Percentiles rank a stretch among this genome's conserved stretches.
These are phyloP conservation scores for Tubosaeta sp. DNA, from an alignment of 768 basidiomycete species.

Conservation along the genomic window DNA sequence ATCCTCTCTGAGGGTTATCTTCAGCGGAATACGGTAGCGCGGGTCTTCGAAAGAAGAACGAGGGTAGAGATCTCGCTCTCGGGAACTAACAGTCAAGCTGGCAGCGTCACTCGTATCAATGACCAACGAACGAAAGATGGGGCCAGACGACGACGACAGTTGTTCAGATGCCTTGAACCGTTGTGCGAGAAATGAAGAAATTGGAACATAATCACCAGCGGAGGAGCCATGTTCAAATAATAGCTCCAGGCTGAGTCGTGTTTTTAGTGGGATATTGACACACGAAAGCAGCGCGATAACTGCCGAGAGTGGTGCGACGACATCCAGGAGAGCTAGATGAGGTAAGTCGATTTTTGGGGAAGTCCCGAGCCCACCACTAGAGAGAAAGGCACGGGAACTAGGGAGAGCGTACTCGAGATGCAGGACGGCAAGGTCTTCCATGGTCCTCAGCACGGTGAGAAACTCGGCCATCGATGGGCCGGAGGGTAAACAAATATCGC, in stretches of 20 bases:
- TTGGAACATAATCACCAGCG: neutral
- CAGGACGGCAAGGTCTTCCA: neutral
- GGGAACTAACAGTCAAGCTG: neutral
- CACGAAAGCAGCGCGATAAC: neutral
- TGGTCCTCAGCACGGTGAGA: neutral
- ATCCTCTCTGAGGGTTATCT: neutral
- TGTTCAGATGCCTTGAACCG: neutral
- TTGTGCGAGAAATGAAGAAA: neutral
- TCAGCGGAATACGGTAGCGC: neutral
- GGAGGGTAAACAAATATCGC: too few relatives aligned
- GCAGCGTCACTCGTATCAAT: neutral
- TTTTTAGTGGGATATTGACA: neutral
- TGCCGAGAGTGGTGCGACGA: neutral
- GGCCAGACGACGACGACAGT: neutral
- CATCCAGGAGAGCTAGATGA: neutral
- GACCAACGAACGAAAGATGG: neutral
- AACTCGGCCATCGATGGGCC: neutral
- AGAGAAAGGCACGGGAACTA: neutral
- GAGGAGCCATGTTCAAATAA: neutral
- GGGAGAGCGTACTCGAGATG: neutral
- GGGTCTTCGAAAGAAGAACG: neutral
- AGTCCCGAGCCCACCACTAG: neutral
- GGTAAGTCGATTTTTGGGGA: neutral
- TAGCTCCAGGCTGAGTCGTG: neutral
- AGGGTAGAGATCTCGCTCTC: too few relatives aligned